phyloP scores from a whole-genome alignment of 805 yeast species.

The Dipodascopsis uninucleata region DNA sequence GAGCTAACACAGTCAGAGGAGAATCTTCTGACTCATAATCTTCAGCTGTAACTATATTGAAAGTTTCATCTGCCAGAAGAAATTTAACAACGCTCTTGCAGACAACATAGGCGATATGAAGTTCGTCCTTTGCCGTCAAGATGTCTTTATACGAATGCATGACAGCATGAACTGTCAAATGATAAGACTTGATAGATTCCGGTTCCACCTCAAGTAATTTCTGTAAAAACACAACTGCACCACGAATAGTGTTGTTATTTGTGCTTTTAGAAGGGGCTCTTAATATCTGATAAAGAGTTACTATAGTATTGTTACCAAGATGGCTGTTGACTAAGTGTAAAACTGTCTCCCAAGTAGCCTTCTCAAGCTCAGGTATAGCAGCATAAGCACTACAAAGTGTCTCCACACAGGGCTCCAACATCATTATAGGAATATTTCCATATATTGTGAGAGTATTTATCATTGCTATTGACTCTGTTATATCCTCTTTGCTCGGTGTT shows the following conservation, averaged over 20 bases:
- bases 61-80: constrained; percentile 37
- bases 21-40: constrained; percentile 38
- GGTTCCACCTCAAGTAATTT: constrained; percentile 31
- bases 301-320: constrained; percentile 38
- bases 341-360: constrained; percentile 42
- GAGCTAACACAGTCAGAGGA: constrained; percentile 41
- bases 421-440: constrained; percentile 46
- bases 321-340: constrained; percentile 41
- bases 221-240: constrained; percentile 37
- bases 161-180: constrained; percentile 35
- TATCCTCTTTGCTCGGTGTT: constrained; percentile 41
- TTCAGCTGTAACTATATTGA: constrained; percentile 32
- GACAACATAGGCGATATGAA: constrained; percentile 42
- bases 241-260: constrained; percentile 37
- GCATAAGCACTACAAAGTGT: constrained; percentile 47
- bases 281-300: constrained; percentile 35
- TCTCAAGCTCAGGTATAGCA: constrained; percentile 39
- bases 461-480: constrained; percentile 42
- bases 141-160: constrained; percentile 38
- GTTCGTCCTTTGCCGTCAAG: constrained; percentile 37
- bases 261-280: constrained; percentile 31
- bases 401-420: constrained; percentile 41
- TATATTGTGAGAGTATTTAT: constrained; percentile 45
- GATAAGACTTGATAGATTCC: constrained; percentile 32
- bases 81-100: constrained; percentile 42